Evolutionary conservation across 352 stramenopile species (phyloP).

Genomic region (Globisporangium camurandrum): DNA sequence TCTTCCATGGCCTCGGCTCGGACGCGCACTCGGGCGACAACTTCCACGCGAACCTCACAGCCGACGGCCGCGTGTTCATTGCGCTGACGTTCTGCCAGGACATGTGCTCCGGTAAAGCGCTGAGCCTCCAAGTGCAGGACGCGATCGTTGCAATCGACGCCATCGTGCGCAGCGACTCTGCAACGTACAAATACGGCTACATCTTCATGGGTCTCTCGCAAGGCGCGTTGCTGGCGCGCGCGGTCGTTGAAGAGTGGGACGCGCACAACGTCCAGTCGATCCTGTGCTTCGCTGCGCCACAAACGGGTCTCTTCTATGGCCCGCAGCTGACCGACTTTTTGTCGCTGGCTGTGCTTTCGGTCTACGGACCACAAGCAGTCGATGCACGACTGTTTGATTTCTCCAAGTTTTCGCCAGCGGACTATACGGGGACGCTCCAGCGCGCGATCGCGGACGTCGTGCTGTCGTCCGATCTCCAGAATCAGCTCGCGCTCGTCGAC

Average conservation of each 20-base stretch:
- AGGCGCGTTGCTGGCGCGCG: slow-evolving; percentile 17
- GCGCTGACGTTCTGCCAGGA: slow-evolving; percentile 20
- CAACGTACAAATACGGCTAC: slow-evolving; percentile 18
- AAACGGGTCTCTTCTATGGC: slow-evolving; percentile 30
- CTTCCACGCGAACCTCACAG: slow-evolving; percentile 16
- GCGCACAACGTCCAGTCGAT: slow-evolving; percentile 19
- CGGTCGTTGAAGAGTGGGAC: slow-evolving; percentile 24
- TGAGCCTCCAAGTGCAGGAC: slow-evolving; percentile 15
- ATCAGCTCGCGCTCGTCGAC: slow-evolving; percentile 13
- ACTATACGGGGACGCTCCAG: slow-evolving; percentile 18
- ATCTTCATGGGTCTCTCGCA: slow-evolving; percentile 26
- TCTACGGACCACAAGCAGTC: slow-evolving; percentile 12
- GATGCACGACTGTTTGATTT: slow-evolving; percentile 14
- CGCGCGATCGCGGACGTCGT: slow-evolving; percentile 12
- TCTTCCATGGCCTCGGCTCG: slow-evolving; percentile 20
- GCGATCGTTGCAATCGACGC: slow-evolving; percentile 17
- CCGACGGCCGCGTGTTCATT: slow-evolving; percentile 12
- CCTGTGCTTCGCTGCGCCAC: slow-evolving; percentile 17
- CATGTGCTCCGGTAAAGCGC: slow-evolving; percentile 12
- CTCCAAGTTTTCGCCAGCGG: slow-evolving; percentile 9
- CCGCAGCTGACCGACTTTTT: slow-evolving; percentile 14
- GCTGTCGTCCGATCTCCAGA: slow-evolving; percentile 7
- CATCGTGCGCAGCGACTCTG: slow-evolving; percentile 4
- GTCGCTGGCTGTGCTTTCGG: slow-evolving; percentile 10
- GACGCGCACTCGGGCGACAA: slow-evolving; percentile 1